Conservation (phyloP, 2,329 filamentous ascomycete species). For the Pyrenochaeta sp. region DNA sequence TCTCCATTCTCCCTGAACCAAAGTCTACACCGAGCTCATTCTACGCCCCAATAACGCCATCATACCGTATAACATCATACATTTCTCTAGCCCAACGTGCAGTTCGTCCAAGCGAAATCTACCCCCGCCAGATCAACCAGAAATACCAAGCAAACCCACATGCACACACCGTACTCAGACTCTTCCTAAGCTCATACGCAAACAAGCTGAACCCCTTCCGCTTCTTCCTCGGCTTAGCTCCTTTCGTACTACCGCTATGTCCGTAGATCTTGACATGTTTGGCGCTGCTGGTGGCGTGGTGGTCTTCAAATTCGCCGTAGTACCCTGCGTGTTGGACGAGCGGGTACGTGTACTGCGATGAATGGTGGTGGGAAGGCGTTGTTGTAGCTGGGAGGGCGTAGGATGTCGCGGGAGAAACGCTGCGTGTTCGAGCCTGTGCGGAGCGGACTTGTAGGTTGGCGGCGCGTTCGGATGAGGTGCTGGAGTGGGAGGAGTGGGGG, state of each 20-base stretch:
- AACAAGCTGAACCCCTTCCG: constrained; percentile 58
- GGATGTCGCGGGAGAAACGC: constrained; percentile 47
- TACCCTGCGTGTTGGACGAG: constrained; percentile 55
- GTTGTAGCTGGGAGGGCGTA: constrained; percentile 34
- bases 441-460: constrained; percentile 37
- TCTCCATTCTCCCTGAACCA: too few relatives aligned
- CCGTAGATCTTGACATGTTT: constrained; percentile 42
- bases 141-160: constrained; percentile 71
- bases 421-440: constrained; percentile 46
- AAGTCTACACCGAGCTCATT: neutral
- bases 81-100: too few relatives aligned
- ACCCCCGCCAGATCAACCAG: constrained; percentile 72
- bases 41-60: neutral
- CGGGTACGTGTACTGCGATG: constrained; percentile 33
- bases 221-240: constrained; percentile 45
- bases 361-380: neutral
- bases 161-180: constrained; percentile 69
- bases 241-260: constrained; percentile 39
- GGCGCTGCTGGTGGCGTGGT: constrained; percentile 11
- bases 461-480: constrained; percentile 34
- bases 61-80: neutral
- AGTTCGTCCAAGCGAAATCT: neutral
- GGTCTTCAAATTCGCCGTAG: constrained; percentile 33
- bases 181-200: constrained; percentile 67
- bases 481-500: constrained; percentile 43